Evolutionary conservation across 192 early-diverging fungal genomes (phyloP).

Genomic region (Spizellomyces sp.): DNA sequence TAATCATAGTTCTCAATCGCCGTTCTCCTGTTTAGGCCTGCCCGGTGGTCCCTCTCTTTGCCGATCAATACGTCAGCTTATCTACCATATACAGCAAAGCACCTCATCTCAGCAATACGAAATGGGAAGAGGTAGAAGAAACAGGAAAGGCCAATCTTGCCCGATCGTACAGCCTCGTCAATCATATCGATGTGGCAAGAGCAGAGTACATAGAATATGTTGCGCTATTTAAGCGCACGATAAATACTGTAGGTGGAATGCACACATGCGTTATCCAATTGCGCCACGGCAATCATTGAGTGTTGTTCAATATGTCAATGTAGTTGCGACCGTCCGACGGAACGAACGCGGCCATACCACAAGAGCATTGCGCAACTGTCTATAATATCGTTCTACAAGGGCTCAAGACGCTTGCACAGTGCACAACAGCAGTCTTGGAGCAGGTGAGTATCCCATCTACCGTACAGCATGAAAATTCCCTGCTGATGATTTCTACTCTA

Average conservation of each 20-base stretch:
- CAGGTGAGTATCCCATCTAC: slow-evolving; percentile 29
- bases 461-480: not conserved
- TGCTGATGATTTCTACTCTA: slow-evolving; percentile 1
- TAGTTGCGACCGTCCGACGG: not conserved
- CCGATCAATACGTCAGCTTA: slow-evolving; percentile 45
- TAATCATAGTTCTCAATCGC: too few relatives aligned
- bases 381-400: slow-evolving; percentile 37
- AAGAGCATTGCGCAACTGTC: not conserved
- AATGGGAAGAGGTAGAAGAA: slow-evolving; percentile 35
- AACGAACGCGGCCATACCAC: not conserved
- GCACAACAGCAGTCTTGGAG: slow-evolving; percentile 42
- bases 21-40: slow-evolving; percentile 18
- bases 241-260: slow-evolving; percentile 27
- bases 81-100: slow-evolving; percentile 47
- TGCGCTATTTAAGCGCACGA: slow-evolving; percentile 12
- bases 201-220: slow-evolving; percentile 32
- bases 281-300: not conserved
- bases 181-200: slow-evolving; percentile 16
- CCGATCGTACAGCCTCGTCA: slow-evolving; percentile 21
- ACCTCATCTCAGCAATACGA: slow-evolving; percentile 39
- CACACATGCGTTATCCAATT: not conserved
- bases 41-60: slow-evolving; percentile 52
- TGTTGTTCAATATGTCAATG: not conserved
- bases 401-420: slow-evolving; percentile 27
- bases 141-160: slow-evolving; percentile 15